Base-by-base conservation (phyloP, 2,329 filamentous ascomycete genomes). In the Epichloe hybrida region DNA sequence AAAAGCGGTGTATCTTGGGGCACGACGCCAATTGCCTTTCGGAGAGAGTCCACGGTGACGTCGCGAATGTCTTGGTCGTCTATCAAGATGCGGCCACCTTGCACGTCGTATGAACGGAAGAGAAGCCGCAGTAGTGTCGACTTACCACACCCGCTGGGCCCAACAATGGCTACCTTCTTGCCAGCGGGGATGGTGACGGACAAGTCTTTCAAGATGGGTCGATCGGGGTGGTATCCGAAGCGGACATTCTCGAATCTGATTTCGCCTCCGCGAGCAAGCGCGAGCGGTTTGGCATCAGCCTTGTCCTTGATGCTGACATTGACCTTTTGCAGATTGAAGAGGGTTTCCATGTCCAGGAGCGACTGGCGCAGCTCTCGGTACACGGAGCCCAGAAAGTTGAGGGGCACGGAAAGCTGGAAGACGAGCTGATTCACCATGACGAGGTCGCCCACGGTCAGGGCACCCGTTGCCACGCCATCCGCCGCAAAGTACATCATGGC, bases 341-440 rank as follows among this genome's bases (percentile, higher is more conserved):
- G 77, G 0, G 93, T 97, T 69, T 97, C 93, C 93, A 98, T 98
- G 65, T 98, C 94, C 36, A 98, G 75, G 43, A 98, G 75, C 21
- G 88, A 95, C 70, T 98, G 93, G 51, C 93, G 80, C 50, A 98
- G 77, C 69, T 98, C 93, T 59, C 93, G 85, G 66, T 98, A 98
- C 12, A 98, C 91, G 13, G 89, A 95, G n/a, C 93, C 93, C 4
- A 98, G 74, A 68, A 98, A 98, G 73, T 98, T 98, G 53, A 98
- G 77, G 0, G 93, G 93, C 4, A 98, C 88, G 0, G 89, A 96
- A 5, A 98, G 82, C 69, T 98, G 93, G 70, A 98, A 98, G 53
- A 98, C 90, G 17, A 98, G 82, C 72, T 97, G 93, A 66, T 98
- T 98, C 58, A 98, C 88, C 88, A 98, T 94, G 63, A 98, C 93